A percentile compares a stretch with the other conserved stretches of the same genome.
Conservation (phyloP, 1,284 basidiomycete genomes). For the Tilletia indica region DNA sequence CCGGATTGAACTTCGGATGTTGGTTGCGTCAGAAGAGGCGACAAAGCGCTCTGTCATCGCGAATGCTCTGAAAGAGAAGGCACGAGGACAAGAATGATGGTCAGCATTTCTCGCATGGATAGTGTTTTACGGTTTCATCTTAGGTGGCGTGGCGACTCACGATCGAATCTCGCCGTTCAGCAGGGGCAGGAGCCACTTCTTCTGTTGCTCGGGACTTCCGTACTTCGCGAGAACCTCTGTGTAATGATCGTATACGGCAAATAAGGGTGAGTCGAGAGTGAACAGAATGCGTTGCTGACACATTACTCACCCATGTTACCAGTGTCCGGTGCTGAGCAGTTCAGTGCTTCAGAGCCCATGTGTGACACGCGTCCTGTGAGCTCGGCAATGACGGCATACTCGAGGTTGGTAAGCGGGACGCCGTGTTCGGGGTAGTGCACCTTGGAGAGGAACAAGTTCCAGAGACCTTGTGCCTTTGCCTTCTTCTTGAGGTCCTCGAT, state of each 20-base stretch:
- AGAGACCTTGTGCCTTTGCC: conserved; percentile 82
- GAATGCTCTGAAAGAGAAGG: conserved; percentile 58
- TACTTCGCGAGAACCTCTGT: conserved; percentile 90
- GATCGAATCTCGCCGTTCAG: conserved; percentile 90
- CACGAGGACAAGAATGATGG: neutral
- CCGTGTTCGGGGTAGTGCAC: conserved; percentile 78
- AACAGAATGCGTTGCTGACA: conserved; percentile 6
- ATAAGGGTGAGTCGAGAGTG: neutral
- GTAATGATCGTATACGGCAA: neutral
- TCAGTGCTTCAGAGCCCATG: conserved; percentile 79
- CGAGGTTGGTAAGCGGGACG: conserved; percentile 84
- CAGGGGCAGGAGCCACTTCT: conserved; percentile 82
- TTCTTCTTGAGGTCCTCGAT: conserved; percentile 82
- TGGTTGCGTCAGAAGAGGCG: conserved; percentile 91
- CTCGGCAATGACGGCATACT: conserved; percentile 98
- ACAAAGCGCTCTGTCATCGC: conserved; percentile 58
- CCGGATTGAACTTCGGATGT: conserved; percentile 84
- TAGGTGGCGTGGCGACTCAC: conserved; percentile 58
- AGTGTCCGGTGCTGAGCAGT: conserved; percentile 92
- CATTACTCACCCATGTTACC: conserved; percentile 59
- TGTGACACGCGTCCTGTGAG: conserved; percentile 79
- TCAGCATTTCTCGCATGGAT: no score
- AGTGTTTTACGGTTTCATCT: no score
- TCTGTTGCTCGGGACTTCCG: conserved; percentile 82
- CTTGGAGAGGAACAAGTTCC: conserved; percentile 96